Percentiles rank a stretch among this genome's conserved stretches.
Evolutionary conservation across 1,284 basidiomycete species (phyloP).

Genomic region (Cryptococcus sp.): DNA sequence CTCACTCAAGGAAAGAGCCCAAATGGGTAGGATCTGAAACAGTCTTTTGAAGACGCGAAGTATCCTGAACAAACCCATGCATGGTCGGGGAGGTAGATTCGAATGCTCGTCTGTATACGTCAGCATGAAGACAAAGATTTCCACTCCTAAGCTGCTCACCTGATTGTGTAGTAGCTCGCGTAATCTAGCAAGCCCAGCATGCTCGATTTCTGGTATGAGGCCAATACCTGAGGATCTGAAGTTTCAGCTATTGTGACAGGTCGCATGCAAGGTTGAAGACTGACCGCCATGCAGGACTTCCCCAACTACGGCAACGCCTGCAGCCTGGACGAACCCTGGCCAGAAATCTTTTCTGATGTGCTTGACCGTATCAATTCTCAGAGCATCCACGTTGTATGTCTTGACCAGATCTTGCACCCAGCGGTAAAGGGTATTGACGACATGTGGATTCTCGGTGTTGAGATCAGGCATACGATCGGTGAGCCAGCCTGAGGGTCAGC

Average conservation of each 20-base stretch:
- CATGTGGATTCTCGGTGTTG: constrained; percentile 50
- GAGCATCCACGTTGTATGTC: constrained; percentile 48
- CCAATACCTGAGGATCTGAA: constrained; percentile 41
- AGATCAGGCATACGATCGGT: constrained; percentile 49
- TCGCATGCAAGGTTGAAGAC: constrained; percentile 2
- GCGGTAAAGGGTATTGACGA: constrained; percentile 43
- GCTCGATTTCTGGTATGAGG: constrained; percentile 46
- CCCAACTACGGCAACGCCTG: constrained; percentile 51
- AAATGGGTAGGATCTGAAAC: constrained; percentile 45
- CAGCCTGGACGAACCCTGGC: constrained; percentile 47
- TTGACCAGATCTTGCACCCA: constrained; percentile 50
- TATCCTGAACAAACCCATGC: too few species aligned
- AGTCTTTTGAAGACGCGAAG: constrained; percentile 24
- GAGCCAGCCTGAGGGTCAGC: constrained; percentile 42
- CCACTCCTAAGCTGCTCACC: constrained; percentile 27
- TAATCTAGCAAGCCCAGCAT: constrained; percentile 57
- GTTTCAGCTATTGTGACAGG: constrained; percentile 8
- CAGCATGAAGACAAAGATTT: not conserved
- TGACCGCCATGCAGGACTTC: constrained; percentile 50
- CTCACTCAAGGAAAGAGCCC: constrained; percentile 51
- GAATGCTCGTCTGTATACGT: constrained; percentile 36
- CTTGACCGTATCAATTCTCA: constrained; percentile 52
- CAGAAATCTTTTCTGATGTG: constrained; percentile 53
- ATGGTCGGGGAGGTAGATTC: constrained; percentile 9
- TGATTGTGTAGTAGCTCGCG: constrained; percentile 54